phyloP scores from a whole-genome alignment of 2,329 filamentous ascomycete species.

The Arthrobotrys musiformis region DNA sequence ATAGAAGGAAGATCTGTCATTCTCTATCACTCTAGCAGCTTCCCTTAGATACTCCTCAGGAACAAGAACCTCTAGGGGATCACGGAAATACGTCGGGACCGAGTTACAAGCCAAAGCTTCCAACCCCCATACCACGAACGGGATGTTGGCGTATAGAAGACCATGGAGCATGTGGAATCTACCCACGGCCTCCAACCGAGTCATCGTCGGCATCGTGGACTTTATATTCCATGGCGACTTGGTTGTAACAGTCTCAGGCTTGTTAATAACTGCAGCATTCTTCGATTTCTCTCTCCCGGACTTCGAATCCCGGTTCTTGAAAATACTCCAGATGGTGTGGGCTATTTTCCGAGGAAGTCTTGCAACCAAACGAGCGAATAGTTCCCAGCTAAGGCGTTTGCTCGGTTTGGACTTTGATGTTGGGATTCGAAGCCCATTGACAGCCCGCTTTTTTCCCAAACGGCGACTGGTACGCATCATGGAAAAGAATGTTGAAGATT shows the following conservation, averaged over 20 bases:
- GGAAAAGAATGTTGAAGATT: not conserved
- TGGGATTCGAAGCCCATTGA: not conserved
- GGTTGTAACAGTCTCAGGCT: not conserved
- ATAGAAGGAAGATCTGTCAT: constrained; percentile 16
- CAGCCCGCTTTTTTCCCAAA: not conserved
- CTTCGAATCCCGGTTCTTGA: not conserved
- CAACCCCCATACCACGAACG: constrained; percentile 37
- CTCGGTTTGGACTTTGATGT: not conserved
- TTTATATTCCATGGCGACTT: constrained; percentile 12
- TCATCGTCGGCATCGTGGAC: constrained; percentile 5
- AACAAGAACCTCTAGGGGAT: constrained; percentile 37
- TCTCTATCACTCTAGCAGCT: constrained; percentile 15
- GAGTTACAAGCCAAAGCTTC: constrained; percentile 42
- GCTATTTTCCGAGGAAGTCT: not conserved
- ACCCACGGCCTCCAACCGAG: constrained; percentile 3
- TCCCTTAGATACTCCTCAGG: constrained; percentile 6
- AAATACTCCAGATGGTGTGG: not conserved
- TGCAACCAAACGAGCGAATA: not conserved
- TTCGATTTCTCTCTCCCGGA: not conserved
- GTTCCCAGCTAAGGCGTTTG: not conserved
- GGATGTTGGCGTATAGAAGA: constrained; percentile 4
- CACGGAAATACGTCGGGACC: constrained; percentile 21
- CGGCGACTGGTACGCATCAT: not conserved
- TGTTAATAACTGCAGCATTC: not conserved
- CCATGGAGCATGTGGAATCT: constrained; percentile 9